Conservation (phyloP, 768 basidiomycete species). For the Suillus variegatus region DNA sequence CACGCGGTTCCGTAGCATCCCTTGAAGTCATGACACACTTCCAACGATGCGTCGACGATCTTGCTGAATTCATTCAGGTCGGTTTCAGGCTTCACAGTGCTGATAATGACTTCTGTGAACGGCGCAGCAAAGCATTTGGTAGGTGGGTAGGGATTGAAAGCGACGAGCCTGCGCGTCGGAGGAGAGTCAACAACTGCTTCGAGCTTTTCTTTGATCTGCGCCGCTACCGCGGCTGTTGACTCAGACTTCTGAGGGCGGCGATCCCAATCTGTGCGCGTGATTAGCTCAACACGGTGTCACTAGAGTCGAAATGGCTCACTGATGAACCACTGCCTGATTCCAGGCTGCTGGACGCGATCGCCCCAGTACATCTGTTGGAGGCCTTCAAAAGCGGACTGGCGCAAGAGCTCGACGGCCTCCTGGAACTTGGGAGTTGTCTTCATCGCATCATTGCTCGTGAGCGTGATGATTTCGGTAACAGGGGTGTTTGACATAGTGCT, state of each 20-base stretch:
- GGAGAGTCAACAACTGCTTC: background rate
- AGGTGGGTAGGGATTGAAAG: constrained; percentile 5
- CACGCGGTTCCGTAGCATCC: constrained; percentile 4
- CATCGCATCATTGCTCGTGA: background rate
- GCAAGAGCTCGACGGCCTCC: background rate
- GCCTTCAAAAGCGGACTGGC: background rate
- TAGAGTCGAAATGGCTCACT: background rate
- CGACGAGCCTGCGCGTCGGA: constrained; percentile 2
- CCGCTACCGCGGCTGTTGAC: background rate
- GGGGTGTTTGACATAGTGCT: background rate
- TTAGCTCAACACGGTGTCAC: too few species aligned
- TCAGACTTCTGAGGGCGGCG: background rate
- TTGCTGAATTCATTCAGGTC: constrained; percentile 2
- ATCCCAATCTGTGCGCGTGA: constrained; percentile 1
- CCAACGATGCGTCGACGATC: background rate
- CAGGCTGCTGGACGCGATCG: constrained; percentile 9
- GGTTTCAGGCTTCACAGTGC: constrained; percentile 4
- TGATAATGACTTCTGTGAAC: constrained; percentile 6
- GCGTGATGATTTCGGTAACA: background rate
- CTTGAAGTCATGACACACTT: background rate
- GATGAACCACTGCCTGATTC: background rate
- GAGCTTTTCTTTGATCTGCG: constrained; percentile 3
- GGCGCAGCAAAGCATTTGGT: constrained; percentile 7
- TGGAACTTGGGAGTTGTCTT: background rate
- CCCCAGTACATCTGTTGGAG: background rate